A percentile compares a stretch with the other conserved stretches of the same genome.
Conservation (phyloP, 177 flowering plant species). For the Vitis hybrid region DNA sequence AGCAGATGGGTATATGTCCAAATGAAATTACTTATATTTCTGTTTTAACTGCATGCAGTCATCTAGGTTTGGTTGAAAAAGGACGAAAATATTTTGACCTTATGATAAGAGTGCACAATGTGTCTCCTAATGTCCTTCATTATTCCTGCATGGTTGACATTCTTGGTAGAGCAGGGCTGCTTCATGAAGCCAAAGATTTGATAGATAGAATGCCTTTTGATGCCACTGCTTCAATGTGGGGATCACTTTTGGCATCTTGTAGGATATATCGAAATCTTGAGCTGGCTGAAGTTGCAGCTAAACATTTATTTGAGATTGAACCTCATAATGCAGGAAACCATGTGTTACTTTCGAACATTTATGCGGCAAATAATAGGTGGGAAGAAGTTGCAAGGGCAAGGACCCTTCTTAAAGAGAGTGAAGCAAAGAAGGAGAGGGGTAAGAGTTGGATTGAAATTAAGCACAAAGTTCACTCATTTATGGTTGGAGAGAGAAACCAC, state of each 20-base stretch:
- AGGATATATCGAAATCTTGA: conserved; percentile 53
- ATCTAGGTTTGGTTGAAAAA: conserved; percentile 52
- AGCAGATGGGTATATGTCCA: conserved; percentile 53
- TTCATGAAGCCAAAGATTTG: conserved; percentile 46
- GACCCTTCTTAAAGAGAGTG: conserved; percentile 58
- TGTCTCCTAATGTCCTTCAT: conserved; percentile 54
- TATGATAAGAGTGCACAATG: conserved; percentile 37
- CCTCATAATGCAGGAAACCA: conserved; percentile 73
- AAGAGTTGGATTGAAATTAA: conserved; percentile 75
- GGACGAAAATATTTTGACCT: conserved; percentile 49
- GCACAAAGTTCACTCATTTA: conserved; percentile 58
- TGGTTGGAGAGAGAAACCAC: conserved; percentile 56
- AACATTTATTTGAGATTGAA: conserved; percentile 56
- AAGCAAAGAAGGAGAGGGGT: conserved; percentile 61
- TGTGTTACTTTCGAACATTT: conserved; percentile 59
- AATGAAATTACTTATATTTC: conserved; percentile 62
- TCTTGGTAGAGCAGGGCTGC: conserved; percentile 59
- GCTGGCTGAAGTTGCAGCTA: conserved; percentile 64
- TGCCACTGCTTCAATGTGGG: conserved; percentile 72
- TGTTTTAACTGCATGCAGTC: conserved; percentile 66
- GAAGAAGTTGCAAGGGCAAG: conserved; percentile 56
- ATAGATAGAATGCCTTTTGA: conserved; percentile 53
- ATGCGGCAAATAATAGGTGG: conserved; percentile 67
- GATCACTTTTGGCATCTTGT: conserved; percentile 63
- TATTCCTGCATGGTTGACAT: conserved; percentile 80